Base-by-base conservation (phyloP, 192 early-diverging fungal genomes). In the Anaeromyces robustus region DNA sequence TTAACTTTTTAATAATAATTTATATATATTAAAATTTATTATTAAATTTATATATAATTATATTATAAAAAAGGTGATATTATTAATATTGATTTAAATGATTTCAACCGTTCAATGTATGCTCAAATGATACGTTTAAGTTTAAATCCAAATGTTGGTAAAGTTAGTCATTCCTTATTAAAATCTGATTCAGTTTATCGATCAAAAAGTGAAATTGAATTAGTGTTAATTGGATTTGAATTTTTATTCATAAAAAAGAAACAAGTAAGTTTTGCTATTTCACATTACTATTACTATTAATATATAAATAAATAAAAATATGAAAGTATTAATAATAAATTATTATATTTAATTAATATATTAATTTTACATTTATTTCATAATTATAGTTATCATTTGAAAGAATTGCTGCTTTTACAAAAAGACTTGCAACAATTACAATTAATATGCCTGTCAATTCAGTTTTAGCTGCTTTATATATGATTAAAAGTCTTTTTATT, bases 61-160 rank as follows among this genome's bases (percentile, higher is more conserved):
- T 7, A 34, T 34, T 3, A 34, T 34, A 34, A 34, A 34, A 34
- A 39, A 88, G 93, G 96, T 29, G 95, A 97, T 85, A 93, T 94
- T 9, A 85, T 99, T 28, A 96, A 95, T 83, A 89, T 97, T 68
- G 97, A 99, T 82, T 84, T 97, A 30, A 92, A 93, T 84, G 96
- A 96, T 68, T 99, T 99, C 81, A 95, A 95, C 87, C 89, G 85
- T 59, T 89, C 93, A 79, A 87, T 97, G 80, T 99, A 97, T 86
- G 87, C 86, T 19, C 87, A 94, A 31, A 80, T 99, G 29, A 87
- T 93, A 43, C 89, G 92, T 22, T 84, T 95, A 30, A 88, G 92
- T 3, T 82, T 90, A 80, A 87, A 91, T 78, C 86, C 94, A 77
- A 88, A 89, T 78, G 82, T 86, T 78, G 52, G 43, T 3, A 52